A percentile compares a stretch with the other conserved stretches of the same genome.
phyloP scores from a whole-genome alignment of 108 stramenopile species.

The Tribonema minus region DNA sequence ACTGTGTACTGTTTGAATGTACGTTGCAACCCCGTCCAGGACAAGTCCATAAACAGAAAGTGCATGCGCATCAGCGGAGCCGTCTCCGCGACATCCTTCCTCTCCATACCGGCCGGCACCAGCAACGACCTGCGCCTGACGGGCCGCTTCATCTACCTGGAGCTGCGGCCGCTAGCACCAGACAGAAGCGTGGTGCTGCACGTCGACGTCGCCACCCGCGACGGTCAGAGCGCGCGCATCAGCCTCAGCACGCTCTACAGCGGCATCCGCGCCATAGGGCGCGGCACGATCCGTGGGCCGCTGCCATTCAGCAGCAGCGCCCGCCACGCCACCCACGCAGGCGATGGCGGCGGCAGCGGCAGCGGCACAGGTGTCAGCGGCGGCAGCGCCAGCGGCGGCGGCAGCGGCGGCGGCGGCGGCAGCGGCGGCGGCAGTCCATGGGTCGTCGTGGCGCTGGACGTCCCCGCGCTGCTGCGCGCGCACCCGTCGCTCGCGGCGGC shows the following conservation, averaged over 20 bases:
- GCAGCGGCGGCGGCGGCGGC: background rate
- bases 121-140: slow-evolving; percentile 16
- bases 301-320: too few species aligned
- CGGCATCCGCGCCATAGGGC: background rate
- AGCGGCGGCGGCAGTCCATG: background rate
- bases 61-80: slow-evolving; percentile 21
- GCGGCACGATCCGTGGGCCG: too few species aligned
- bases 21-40: too few species aligned
- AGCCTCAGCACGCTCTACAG: background rate
- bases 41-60: slow-evolving; percentile 25
- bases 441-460: background rate
- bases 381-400: background rate
- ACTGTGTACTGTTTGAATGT: too few species aligned
- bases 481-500: background rate
- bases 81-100: slow-evolving; percentile 20
- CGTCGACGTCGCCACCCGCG: background rate
- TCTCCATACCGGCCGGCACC: slow-evolving; percentile 9
- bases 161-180: slow-evolving; percentile 6
- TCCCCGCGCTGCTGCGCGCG: background rate
- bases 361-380: background rate
- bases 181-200: background rate
- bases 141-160: slow-evolving; percentile 29
- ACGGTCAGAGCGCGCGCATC: background rate
- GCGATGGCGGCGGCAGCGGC: too few species aligned
- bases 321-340: too few species aligned